Evolutionary conservation across 768 basidiomycete genomes (phyloP), one percentile per base, ranked within the genome.

Genomic region (Pleurotus tuber-regium): DNA sequence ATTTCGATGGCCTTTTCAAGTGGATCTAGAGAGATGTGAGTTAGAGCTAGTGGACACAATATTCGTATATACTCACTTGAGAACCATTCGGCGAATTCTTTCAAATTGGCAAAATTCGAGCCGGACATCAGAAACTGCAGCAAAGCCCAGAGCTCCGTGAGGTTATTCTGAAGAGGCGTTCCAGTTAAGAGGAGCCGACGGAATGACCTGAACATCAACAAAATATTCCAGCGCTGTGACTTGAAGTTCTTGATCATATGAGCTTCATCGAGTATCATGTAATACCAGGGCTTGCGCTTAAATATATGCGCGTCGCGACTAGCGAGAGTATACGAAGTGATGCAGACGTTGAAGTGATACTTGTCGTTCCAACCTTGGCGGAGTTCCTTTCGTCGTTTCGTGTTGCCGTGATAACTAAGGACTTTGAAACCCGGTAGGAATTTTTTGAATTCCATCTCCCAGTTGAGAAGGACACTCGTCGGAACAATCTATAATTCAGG

Each of bases 241-340:
- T 86, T 85, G 73, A 95, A 96, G 66, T 97, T 97, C 72, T 95
- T 95, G 82, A 97, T 94, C 84, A 95, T 96, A 63, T 97, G 93
- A 5, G 93, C 94, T 67, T 97, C 93, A 63, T 97, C 93, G 4
- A 97, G 82, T 50, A 97, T 84, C 87, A 97, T 90, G 61, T 97
- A 97, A 63, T 93, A 92, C 94, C 94, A 96, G 43, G 81, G 74
- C 70, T 92, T 95, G 36, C 94, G 84, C 67, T 91, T 91, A 74
- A 96, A 93, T 14, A 94, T 87, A 60, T 90, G 84, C 47, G 90
- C 86, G 63, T 97, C 93, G 31, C 89, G 83, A 61, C 89, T 86
- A n/a, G 92, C 93, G 23, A 96, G 80, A 4, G 92, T 87, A 64
- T 97, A 97, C 14, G 92, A 94, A 0, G 93, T 97, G 65, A 97